These are phyloP conservation scores for Quercus aquifolioides DNA, from an alignment of 306 rosid genomes.

Conservation along the genomic window DNA sequence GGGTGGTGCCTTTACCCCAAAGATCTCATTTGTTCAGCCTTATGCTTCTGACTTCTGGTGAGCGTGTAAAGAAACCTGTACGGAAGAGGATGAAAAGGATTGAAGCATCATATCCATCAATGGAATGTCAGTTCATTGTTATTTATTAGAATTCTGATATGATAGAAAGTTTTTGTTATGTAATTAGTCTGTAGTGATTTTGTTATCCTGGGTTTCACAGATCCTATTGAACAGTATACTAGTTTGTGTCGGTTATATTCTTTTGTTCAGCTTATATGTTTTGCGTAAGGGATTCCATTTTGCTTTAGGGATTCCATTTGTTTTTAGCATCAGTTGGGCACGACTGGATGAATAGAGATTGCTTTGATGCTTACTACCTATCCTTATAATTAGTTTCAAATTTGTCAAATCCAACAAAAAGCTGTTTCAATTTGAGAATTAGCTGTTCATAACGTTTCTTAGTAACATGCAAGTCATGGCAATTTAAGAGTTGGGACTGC, in stretches of 20 bases:
- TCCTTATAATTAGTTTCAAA: neutral
- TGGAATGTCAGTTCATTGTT: neutral
- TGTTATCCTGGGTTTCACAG: neutral
- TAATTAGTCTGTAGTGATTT: neutral
- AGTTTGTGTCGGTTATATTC: constrained; percentile 4
- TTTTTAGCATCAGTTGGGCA: no score
- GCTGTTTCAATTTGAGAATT: neutral
- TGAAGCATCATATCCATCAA: neutral
- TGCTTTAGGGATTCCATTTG: neutral
- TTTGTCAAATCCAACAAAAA: neutral
- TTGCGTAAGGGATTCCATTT: neutral
- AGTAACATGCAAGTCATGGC: neutral
- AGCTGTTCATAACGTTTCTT: neutral
- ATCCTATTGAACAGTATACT: neutral
- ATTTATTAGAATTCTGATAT: neutral
- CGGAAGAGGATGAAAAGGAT: neutral
- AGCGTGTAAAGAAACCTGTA: neutral
- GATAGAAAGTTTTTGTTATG: neutral
- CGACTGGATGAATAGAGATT: neutral
- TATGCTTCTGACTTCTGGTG: neutral
- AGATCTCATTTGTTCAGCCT: neutral
- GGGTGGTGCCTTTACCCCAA: neutral
- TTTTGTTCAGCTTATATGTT: constrained; percentile 8
- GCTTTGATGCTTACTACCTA: neutral
- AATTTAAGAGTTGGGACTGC: no score